Conservation (phyloP, 176 grass and related monocot genomes). For the Calamus simplicifolius region DNA sequence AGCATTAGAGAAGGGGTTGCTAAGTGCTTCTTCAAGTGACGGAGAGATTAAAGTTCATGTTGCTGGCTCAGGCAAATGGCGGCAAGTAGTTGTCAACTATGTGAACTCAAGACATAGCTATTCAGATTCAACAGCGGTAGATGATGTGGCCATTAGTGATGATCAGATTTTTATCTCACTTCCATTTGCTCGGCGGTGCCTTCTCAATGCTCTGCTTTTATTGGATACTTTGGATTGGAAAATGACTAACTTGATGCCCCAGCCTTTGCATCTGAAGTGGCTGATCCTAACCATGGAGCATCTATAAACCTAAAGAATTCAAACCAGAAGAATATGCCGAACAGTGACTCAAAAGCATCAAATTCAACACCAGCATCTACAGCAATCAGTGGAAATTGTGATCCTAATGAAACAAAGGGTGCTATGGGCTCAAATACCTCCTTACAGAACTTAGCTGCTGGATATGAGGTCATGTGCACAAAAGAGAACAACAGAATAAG, state of each 20-base stretch:
- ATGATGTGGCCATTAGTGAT: constrained; percentile 22
- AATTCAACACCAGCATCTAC: constrained; percentile 11
- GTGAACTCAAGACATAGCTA: constrained; percentile 22
- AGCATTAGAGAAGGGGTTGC: constrained; percentile 59
- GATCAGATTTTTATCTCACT: constrained; percentile 45
- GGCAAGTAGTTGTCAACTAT: constrained; percentile 40
- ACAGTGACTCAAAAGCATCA: constrained; percentile 37
- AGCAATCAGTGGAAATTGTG: constrained; percentile 39
- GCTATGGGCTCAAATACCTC: constrained; percentile 34
- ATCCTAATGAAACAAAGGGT: constrained; percentile 30
- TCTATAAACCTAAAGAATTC: constrained; percentile 26
- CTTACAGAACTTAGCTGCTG: constrained; percentile 47
- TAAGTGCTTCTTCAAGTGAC: constrained; percentile 25
- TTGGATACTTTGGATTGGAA: constrained; percentile 35
- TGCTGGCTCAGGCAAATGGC: constrained; percentile 66
- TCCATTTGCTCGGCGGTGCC: constrained; percentile 54
- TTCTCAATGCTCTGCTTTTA: constrained; percentile 61
- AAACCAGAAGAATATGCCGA: constrained; percentile 32
- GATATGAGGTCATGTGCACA: constrained; percentile 47
- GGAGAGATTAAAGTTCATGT: constrained; percentile 61
- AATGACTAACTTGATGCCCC: neutral
- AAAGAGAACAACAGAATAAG: constrained; percentile 64
- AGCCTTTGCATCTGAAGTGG: constrained; percentile 15
- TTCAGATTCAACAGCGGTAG: constrained; percentile 22
- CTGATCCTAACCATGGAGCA: constrained; percentile 27